These are phyloP conservation scores for Pichia phayaonensis DNA, from an alignment of 805 yeast genomes.

Conservation along the genomic window DNA sequence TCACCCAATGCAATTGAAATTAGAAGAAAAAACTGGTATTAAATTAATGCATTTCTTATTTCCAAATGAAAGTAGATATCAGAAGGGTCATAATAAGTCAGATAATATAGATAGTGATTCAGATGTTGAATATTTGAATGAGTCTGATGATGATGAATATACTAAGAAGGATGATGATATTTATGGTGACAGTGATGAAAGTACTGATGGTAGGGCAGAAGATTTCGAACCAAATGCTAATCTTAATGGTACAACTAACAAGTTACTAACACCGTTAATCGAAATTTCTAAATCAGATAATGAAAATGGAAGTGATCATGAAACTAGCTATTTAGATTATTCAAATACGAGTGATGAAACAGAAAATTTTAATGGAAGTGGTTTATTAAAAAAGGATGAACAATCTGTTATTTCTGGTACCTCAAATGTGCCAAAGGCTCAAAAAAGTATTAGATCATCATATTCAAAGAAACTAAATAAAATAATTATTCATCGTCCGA, in stretches of 20 bases:
- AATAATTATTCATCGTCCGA: neutral
- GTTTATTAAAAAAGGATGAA: neutral
- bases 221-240: neutral
- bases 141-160: neutral
- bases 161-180: neutral
- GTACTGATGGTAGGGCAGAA: neutral
- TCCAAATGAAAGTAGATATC: constrained; percentile 32
- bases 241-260: neutral
- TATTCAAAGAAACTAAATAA: constrained; percentile 5
- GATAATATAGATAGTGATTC: neutral
- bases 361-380: neutral
- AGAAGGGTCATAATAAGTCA: neutral
- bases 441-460: neutral
- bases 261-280: neutral
- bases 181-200: neutral
- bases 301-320: neutral
- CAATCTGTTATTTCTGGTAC: neutral
- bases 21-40: constrained; percentile 66
- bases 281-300: neutral
- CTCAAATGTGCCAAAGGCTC: neutral
- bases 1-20: constrained; percentile 60
- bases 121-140: neutral
- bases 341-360: neutral
- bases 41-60: constrained; percentile 62
- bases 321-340: neutral